Percentiles rank a stretch among this genome's conserved stretches.
These are phyloP conservation scores for Glycine tomentella DNA, from an alignment of 306 rosid genomes.

Conservation along the genomic window DNA sequence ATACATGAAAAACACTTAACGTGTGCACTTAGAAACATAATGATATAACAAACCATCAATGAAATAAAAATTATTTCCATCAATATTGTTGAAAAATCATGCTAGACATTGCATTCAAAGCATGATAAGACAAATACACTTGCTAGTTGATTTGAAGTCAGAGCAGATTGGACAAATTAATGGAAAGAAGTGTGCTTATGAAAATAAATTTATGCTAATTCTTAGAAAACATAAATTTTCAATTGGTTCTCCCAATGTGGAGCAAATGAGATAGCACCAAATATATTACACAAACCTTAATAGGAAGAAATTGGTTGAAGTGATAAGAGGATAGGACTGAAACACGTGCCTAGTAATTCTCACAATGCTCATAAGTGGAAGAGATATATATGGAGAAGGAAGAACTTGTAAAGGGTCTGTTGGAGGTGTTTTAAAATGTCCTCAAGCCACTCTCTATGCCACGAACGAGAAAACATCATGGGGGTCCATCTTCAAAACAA, in stretches of 20 bases:
- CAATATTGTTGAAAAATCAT: background rate
- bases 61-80: background rate
- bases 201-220: slow-evolving; percentile 24
- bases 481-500: slow-evolving; percentile 83
- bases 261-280: slow-evolving; percentile 3
- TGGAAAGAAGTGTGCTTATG: background rate
- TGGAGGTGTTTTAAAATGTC: slow-evolving; percentile 70
- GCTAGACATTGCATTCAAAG: slow-evolving; percentile 11
- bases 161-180: slow-evolving; percentile 28
- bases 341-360: slow-evolving; percentile 82
- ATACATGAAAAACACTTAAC: slow-evolving; percentile 13
- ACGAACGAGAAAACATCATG: slow-evolving; percentile 85
- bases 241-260: slow-evolving; percentile 3
- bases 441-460: slow-evolving; percentile 87
- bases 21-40: background rate
- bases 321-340: background rate
- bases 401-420: slow-evolving; percentile 55
- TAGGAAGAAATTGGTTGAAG: slow-evolving; percentile 10
- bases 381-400: slow-evolving; percentile 80
- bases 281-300: background rate
- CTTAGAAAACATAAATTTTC: background rate
- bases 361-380: slow-evolving; percentile 93
- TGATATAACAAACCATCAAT: background rate
- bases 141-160: slow-evolving; percentile 6
- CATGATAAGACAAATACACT: background rate